A percentile compares a stretch with the other conserved stretches of the same genome.
Evolutionary conservation across 179 eudicot genomes (phyloP).

Genomic region (Drosera spatulata): DNA sequence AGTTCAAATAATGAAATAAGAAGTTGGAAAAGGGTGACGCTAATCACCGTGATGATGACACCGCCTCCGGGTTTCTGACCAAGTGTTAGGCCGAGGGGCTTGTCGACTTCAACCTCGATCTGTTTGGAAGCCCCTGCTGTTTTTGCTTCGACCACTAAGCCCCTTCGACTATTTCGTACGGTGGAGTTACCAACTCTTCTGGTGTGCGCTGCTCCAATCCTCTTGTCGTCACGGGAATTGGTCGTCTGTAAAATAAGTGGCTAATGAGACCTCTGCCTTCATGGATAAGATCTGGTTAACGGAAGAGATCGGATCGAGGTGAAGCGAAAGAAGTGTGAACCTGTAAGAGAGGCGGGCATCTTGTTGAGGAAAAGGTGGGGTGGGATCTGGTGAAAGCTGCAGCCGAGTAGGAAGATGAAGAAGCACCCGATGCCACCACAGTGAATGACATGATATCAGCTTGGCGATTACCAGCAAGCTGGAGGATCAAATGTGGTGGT

Average conservation of each 20-base stretch:
- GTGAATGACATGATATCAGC: constrained; percentile 9
- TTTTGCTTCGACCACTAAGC: constrained; percentile 54
- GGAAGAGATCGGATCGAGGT: constrained; percentile 2
- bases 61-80: constrained; percentile 92
- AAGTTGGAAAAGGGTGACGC: neutral
- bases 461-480: too few species aligned
- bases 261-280: constrained; percentile 3
- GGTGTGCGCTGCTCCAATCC: constrained; percentile 28
- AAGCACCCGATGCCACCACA: constrained; percentile 28
- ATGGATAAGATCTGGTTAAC: neutral
- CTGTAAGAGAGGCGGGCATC: constrained; percentile 5
- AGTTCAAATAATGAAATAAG: neutral
- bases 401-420: constrained; percentile 22
- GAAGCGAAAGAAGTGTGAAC: too few species aligned
- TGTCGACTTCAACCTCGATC: constrained; percentile 89
- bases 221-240: constrained; percentile 43
- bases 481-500: too few species aligned
- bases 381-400: constrained; percentile 26
- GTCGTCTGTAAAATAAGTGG: constrained; percentile 31
- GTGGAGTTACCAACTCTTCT: constrained; percentile 6
- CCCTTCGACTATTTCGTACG: constrained; percentile 12
- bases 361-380: constrained; percentile 13
- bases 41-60: constrained; percentile 77
- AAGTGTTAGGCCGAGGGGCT: constrained; percentile 71
- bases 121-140: constrained; percentile 65